Evolutionary conservation across 2,329 filamentous ascomycete genomes (phyloP).

Genomic region (Aureobasidium namibiae): DNA sequence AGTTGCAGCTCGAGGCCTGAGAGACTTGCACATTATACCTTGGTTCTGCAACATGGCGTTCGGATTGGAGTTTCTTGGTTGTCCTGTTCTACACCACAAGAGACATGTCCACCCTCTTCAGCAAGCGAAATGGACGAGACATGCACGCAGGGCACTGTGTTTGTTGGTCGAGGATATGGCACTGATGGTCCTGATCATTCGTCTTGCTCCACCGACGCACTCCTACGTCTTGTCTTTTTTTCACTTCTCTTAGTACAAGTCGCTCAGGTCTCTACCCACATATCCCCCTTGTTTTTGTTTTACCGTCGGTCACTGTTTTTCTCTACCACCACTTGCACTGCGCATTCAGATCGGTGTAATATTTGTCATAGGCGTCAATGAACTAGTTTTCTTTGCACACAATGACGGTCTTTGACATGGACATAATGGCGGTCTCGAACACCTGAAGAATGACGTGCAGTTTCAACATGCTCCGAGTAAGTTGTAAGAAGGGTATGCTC

Average conservation of each 20-base stretch:
- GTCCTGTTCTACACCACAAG: slow-evolving; percentile 11
- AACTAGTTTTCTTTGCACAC: slow-evolving; percentile 10
- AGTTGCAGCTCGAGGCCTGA: slow-evolving; percentile 2
- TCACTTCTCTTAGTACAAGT: slow-evolving; percentile 8
- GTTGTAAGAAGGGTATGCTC: background rate
- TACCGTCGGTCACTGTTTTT: slow-evolving; percentile 7
- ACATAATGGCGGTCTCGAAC: no score
- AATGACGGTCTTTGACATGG: background rate
- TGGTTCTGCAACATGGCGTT: slow-evolving; percentile 17
- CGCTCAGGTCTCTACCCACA: slow-evolving; percentile 13
- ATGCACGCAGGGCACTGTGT: slow-evolving; percentile 1
- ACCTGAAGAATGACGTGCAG: slow-evolving; percentile 3
- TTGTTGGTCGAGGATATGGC: background rate
- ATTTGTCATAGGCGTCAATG: slow-evolving; percentile 14
- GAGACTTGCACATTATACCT: slow-evolving; percentile 12
- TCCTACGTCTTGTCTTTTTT: slow-evolving; percentile 11
- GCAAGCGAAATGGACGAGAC: slow-evolving; percentile 4
- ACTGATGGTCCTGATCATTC: slow-evolving; percentile 8
- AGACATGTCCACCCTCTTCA: slow-evolving; percentile 4
- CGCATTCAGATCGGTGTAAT: slow-evolving; percentile 14
- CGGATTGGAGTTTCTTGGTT: slow-evolving; percentile 16
- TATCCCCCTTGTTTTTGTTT: slow-evolving; percentile 3
- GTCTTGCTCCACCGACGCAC: background rate
- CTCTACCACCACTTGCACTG: slow-evolving; percentile 4
- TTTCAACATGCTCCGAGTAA: background rate